Evolutionary conservation across 805 yeast genomes (phyloP), one percentile per base, ranked within the genome.

Genomic region (Wickerhamomyces bisporus): DNA sequence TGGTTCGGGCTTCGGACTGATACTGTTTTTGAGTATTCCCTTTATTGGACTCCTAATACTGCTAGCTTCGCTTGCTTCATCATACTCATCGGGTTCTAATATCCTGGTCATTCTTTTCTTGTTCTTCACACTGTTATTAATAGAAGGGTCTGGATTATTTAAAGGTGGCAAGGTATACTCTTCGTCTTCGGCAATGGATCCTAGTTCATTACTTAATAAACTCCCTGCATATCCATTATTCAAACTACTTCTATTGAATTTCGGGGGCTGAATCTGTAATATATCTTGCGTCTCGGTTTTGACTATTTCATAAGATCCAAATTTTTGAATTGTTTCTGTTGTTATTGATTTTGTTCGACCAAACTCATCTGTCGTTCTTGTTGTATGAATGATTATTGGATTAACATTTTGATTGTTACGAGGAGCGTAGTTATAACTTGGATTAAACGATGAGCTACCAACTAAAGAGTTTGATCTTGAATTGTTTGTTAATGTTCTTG

Each of bases 341-440:
- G 80, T 75, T 30, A 77, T 72, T 3, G 80, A 74, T 39, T 61
- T 66, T 0, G 81, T 75, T 29, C 79, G 64, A 0, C 82, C 82
- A 28, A 58, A 61, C 6, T 63, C 57, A 40, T 73, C 80, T 39
- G 62, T 62, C 20, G 73, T 73, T 45, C 67, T 71, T 10, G 77
- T 72, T 1, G 79, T 73, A 41, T 68, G 70, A 10, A 72, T 66
- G 7, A 73, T 65, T 20, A 65, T 43, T 30, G 52, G 47, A 26
- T 38, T 19, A 21, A 3, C 15, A 17, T 8, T 26, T 20, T 2
- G 13, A n/a, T 57, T 36, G n/a, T 30, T 36, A 13, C 18, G 41
- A 27, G n/a, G 41, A 10, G 40, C 43, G 27, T n/a, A 36, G 33
- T 19, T 41, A 25, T n/a, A 47, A 44, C 18, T 40, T 40, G 18